These are phyloP conservation scores for Xylaria sp. DNA, from an alignment of 2,329 filamentous ascomycete genomes.

Conservation along the genomic window DNA sequence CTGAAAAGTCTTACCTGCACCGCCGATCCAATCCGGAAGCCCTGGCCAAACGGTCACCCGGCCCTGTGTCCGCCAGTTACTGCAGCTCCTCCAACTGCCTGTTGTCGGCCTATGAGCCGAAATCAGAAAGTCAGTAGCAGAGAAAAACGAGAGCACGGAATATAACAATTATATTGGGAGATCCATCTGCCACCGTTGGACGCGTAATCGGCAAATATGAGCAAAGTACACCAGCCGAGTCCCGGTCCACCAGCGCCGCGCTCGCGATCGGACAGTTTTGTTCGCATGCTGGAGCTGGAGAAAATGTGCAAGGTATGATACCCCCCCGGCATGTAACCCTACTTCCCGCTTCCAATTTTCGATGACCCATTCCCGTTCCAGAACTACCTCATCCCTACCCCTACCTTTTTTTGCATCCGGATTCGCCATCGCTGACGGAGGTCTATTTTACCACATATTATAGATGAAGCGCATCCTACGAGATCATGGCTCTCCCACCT, in stretches of 20 bases:
- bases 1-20: constrained; percentile 38
- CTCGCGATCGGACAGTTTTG: constrained; percentile 57
- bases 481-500: constrained; percentile 45
- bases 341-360: constrained; percentile 31
- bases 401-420: constrained; percentile 41
- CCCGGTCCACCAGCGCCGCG: constrained; percentile 49
- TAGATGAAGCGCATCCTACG: constrained; percentile 53
- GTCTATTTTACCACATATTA: constrained; percentile 44
- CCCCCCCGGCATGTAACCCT: constrained; percentile 45
- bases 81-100: constrained; percentile 33
- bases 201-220: constrained; percentile 50
- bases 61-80: constrained; percentile 43
- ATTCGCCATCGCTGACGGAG: constrained; percentile 45
- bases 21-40: constrained; percentile 40
- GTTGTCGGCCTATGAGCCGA: constrained; percentile 29
- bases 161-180: constrained; percentile 32
- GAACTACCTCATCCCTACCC: constrained; percentile 31
- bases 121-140: constrained; percentile 15
- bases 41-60: constrained; percentile 44
- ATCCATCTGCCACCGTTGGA: constrained; percentile 36
- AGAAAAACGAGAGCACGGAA: constrained; percentile 11
- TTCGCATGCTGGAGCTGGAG: constrained; percentile 69
- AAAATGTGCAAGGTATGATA: constrained; percentile 65
- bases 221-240: constrained; percentile 45
- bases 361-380: constrained; percentile 26